A percentile compares a stretch with the other conserved stretches of the same genome.
Conservation (phyloP, 495 filamentous ascomycete genomes). For the Peziza echinospora region DNA sequence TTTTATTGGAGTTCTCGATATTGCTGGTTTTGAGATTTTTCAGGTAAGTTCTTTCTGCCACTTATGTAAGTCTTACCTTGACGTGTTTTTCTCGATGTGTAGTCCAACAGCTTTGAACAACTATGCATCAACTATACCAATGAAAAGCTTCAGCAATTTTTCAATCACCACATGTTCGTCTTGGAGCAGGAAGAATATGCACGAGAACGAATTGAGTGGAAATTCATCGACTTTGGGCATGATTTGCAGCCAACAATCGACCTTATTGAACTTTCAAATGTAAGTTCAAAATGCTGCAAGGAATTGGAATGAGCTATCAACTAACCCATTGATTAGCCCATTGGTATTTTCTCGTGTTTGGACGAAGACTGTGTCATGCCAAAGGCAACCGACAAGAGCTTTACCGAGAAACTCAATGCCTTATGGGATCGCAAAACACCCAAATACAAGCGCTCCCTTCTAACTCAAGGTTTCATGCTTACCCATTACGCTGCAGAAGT, state of each 20-base stretch:
- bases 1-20: constrained; percentile 97
- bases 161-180: constrained; percentile 99
- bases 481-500: constrained; percentile 98
- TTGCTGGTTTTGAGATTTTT: constrained; percentile 98
- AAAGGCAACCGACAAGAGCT: constrained; percentile 89
- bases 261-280: constrained; percentile 77
- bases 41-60: constrained; percentile 39
- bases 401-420: constrained; percentile 90
- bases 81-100: constrained; percentile 2
- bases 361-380: constrained; percentile 99
- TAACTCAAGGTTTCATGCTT: constrained; percentile 86
- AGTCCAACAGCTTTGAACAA: constrained; percentile 84
- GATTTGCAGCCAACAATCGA: constrained; percentile 97
- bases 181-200: constrained; percentile 98
- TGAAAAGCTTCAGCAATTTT: constrained; percentile 97
- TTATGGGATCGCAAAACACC: constrained; percentile 90
- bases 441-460: constrained; percentile 74
- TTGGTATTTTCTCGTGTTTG: constrained; percentile 95
- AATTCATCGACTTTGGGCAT: constrained; percentile 97
- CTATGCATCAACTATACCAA: constrained; percentile 99
- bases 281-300: constrained; percentile 1
- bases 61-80: too few species aligned
- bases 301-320: constrained; percentile 1
- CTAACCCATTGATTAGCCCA: constrained; percentile 38
- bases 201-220: constrained; percentile 95